Evolutionary conservation across 768 basidiomycete species (phyloP), one percentile per base, ranked within the genome.

Genomic region (Russula earlei): DNA sequence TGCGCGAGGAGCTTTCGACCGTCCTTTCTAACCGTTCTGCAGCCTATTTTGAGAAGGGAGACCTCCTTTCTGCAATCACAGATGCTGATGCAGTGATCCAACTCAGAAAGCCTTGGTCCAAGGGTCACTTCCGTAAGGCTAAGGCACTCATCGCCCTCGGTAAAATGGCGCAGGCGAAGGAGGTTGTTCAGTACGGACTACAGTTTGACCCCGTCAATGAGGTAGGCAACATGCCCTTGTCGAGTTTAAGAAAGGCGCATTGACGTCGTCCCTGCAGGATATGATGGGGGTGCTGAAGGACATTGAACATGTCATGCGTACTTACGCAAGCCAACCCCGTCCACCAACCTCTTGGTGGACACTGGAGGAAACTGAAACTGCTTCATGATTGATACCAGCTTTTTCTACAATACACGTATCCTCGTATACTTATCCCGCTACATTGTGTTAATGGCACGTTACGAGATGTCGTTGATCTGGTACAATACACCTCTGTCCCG

Each of bases 61-160:
- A 94, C 68, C 85, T 75, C 63, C 75, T 91, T 49, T 78, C 80
- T 22, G 86, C 92, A 4, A 72, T 94, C 8, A 83, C 83, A 25
- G 96, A 99, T 66, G 93, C 96, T 0, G 93, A 98, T 54, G 83
- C 84, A 2, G 92, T 97, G 65, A 85, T 96, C 40, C 70, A 80
- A 60, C 72, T 96, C 49, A 87, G 91, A 65, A 76, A 84, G 54
- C 83, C 82, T 43, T 98, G 95, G 94, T 81, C 87, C 64, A 99
- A 98, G 67, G 96, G 93, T 0, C 90, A 97, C 69, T 96, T 96
- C 76, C 78, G 96, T 56, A 93, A 88, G 67, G 88, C 91, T 2
- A 91, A 91, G 67, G 91, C 95, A 0, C 73, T 99, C 41, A 73
- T 88, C 2, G 91, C 80, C 20, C 74, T 99, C 48, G 77, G 76